Base-by-base conservation (phyloP, 2,329 filamentous ascomycete species). In the Graphilbum ipis-grandicollis region DNA sequence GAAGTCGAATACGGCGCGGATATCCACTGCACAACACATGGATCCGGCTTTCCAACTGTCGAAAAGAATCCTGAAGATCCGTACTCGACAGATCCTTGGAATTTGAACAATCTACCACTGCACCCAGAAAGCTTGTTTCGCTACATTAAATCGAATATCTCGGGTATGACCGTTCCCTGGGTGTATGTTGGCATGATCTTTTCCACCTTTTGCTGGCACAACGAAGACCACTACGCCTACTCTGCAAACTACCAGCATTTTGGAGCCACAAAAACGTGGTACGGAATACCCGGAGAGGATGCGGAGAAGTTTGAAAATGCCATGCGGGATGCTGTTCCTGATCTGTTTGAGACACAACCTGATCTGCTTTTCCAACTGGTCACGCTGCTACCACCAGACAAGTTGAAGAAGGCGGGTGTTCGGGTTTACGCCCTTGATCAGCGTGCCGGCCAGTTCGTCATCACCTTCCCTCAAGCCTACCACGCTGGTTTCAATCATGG, bases 181-280 rank as follows among this genome's bases (percentile, higher is more conserved):
- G 75, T 98, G 4, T 98, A 98, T 52, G 90, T 98, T 4, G 90
- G 90, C 43, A 98, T 98, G 90, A 92, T 93, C 29, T 98, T 98
- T 54, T 98, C 90, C 0, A 96, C 90, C 0, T 98, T 98, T 52
- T 98, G 90, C 56, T 98, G 90, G 90, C 90, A 98, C 54, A 94
- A 93, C 44, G 90, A 98, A 51, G 90, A 98, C 50, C 90, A 98
- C 52, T 94, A 93, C 52, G 79, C 90, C 2, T 98, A 96, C 53
- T 98, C 90, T 1, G 81, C 90, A 36, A 98, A 98, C 47, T 98
- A 96, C 49, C 90, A 98, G 54, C 90, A 98, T 50, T 93, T 98
- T 49, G 90, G 90, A 9, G 85, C 86, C 2, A 98, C 90, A 2
- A 98, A 98, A 60, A 98, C 90, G 0, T 98, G 90, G 90, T 98